Base-by-base conservation (phyloP, 1,284 basidiomycete genomes). In the Ganoderma resinaceum region DNA sequence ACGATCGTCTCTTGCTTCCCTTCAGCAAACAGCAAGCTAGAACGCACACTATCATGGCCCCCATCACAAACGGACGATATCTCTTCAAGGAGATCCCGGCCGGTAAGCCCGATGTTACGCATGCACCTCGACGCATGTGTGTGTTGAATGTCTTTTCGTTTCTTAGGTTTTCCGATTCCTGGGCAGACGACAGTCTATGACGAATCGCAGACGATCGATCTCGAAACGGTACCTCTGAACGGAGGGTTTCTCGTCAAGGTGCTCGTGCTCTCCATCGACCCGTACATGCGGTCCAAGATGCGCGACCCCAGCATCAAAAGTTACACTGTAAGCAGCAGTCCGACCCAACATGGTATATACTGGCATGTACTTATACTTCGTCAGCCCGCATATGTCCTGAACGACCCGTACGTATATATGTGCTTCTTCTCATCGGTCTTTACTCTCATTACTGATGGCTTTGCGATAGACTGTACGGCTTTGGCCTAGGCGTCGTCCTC, bases 231-330 rank as follows among this genome's bases (percentile, higher is more conserved):
- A 1, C 74, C 82, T 11, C 78, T 89, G 14, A 77, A 87, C 61
- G 88, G 87, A 20, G 86, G 87, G 0, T 0, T 78, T 87, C 78
- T 90, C 20, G 70, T 86, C 65, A 87, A 88, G 77, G 79, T 81
- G 1, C 78, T 87, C 23, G 80, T 81, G 0, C 71, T 87, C 9
- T 83, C 80, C 12, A 78, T 86, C 49, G 86, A 87, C 70, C 86
- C 86, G 0, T 87, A 86, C 76, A 75, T 86, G 76, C 76, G 79
- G 26, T 72, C 72, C 18, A 63, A 73, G 37, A 80, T 87, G 85
- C 75, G 78, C 2, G 72, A 69, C 7, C 67, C 75, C 0, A 66
- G 59, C 9, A 63, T 55, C 52, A 18, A 55, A 31, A 67, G 1
- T n/a, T 55, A 23, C 68, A 63, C 7, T 66, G 66, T 42, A 49